Base-by-base conservation (phyloP, 2,329 filamentous ascomycete genomes). In the Colletotrichum liriopes region DNA sequence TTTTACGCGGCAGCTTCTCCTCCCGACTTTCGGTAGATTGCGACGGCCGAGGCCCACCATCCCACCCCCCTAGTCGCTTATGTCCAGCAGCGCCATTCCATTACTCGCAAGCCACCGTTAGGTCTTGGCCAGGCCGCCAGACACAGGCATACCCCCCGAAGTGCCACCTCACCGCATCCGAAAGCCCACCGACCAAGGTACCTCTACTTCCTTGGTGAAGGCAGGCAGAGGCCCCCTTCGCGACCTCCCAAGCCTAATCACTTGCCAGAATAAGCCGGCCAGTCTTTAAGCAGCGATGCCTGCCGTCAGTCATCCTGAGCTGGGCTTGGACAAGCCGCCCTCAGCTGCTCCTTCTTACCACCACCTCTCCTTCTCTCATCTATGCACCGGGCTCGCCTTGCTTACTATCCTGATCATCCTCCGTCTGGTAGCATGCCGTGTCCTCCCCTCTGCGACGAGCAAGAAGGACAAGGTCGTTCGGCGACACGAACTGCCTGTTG, bases 261-360 rank as follows among this genome's bases (percentile, higher is more conserved):
- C 73, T 74, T 66, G 39, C 61, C 79, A 79, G 76, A 76, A 78
- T 79, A 79, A 80, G 75, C 49, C 49, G 78, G 77, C 77, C 76
- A 39, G 35, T 41, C 43, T 71, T 71, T 54, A 67, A 71, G 80
- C 79, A 83, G 80, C 72, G 73, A 85, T 84, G 83, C 82, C 83
- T 75, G 79, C 78, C 77, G 75, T 83, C 76, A 79, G 52, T 67
- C 67, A 70, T 54, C 41, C 71, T 73, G 61, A 80, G 77, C 76
- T 78, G 73, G 77, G 75, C 65, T 76, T 76, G 74, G 75, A 77
- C 72, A 73, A 75, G 71, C 74, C 78, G 66, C 67, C 64, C 39
- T 67, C 63, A 16, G 60, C 69, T 63, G 23, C n/a, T 39, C 35
- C 23, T 23, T 47, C 55, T 56, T 59, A 71, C 60, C 58, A 72